Base-by-base conservation (phyloP, 805 yeast genomes). In the Metschnikowia shivogae region DNA sequence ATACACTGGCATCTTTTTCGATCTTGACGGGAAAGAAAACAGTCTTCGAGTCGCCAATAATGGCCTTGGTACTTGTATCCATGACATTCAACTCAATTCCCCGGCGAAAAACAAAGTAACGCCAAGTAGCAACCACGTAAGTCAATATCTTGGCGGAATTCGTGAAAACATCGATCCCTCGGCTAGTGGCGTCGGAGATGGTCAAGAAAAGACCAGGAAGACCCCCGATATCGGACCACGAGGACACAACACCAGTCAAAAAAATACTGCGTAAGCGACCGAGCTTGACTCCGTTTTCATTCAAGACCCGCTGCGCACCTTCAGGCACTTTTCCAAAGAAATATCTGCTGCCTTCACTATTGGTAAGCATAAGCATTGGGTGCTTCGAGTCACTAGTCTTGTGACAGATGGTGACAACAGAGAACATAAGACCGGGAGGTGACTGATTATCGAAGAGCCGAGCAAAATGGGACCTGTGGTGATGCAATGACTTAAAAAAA, bases 171-270 rank as follows among this genome's bases (percentile, higher is more conserved):
- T 73, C 73, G 32, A 86, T 60, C 6, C 71, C 71, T 39, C 76
- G 74, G 49, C 76, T 72, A 1, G 89, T 89, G 54, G 88, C 86
- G 54, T 89, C 97, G 45, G 87, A 81, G 11, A 86, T 72, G 0
- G 97, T 88, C 41, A 92, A 67, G 39, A 92, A 78, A 56, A 88
- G 67, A 0, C 99, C 99, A 0, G 98, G 97, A 6, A 92, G 63
- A 0, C 99, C 99, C n/a, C 95, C 88, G 2, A 89, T 67, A n/a
- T 83, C 74, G 5, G 75, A 62, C 97, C 97, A 92, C 43, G 76
- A 64, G 17, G 60, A 50, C 9, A 86, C 49, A n/a, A 68, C 69
- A 3, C 99, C 99, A 0, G 96, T 82, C 4, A 93, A 58, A 56
- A 87, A 90, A 4, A 92, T 68, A 31, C 81, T 78, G 39, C 77